Base-by-base conservation (phyloP, 768 basidiomycete species). In the Leccinum olivaceopallidum region DNA sequence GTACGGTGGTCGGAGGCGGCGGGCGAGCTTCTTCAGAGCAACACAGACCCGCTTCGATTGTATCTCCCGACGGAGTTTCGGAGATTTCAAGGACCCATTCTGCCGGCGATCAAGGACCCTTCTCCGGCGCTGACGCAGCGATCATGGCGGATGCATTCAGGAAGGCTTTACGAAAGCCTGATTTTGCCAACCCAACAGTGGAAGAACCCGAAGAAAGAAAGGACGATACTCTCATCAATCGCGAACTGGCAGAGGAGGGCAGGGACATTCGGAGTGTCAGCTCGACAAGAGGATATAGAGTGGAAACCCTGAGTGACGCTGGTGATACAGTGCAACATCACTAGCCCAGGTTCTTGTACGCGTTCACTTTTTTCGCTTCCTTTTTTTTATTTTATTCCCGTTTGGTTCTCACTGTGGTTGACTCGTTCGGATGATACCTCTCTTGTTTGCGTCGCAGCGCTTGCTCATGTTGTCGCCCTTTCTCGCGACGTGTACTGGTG, bases 131-230 rank as follows among this genome's bases (percentile, higher is more conserved):
- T 22, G 94, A 96, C 74, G 94, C 94, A 56, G 92, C 91, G 42
- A 90, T 94, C 71, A 92, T 95, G 86, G 93, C 94, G 44, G 88
- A 93, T 77, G 94, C 94, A 6, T 96, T 95, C 77, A 81, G 94
- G 68, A 86, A 89, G 72, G 90, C 90, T 64, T 78, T 96, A 69
- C 82, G 94, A 72, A 94, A 94, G 72, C 94, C 94, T 10, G 92
- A 93, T 70, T 95, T 95, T 73, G 82, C 87, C n/a, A 83, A 75
- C 20, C 71, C 80, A 57, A 82, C 86, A 4, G 81, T 86, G 14
- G 89, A 90, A 67, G 92, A 92, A 70, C 67, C 63, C 30, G 73
- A 74, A 42, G 87, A 84, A 30, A 68, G 71, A 28, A 75, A 73
- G 59, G 75, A 76, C 48, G 79, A 81, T 47, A 53, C 67, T 37